Evolutionary conservation across 2,329 filamentous ascomycete genomes (phyloP), one percentile per base, ranked within the genome.

Genomic region (Raffaelea albimanens): DNA sequence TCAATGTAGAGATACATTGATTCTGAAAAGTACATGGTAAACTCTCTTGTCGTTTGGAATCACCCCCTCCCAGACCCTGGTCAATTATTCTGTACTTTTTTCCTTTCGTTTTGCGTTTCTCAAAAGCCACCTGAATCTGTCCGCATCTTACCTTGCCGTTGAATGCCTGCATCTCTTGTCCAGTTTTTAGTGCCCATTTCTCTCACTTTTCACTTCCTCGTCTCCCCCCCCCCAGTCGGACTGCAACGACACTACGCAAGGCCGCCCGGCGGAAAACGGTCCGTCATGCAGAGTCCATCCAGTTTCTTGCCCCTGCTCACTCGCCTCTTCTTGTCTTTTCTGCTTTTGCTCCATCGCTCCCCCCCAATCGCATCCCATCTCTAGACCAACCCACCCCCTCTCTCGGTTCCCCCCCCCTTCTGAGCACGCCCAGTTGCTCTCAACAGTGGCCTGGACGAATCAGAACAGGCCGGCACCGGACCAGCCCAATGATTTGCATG

Each of bases 221-320:
- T n/a, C n/a, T n/a, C n/a, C 18, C 18, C 14, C 18, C 34, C 14
- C 18, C 14, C 34, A 38, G 18, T 38, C 34, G 34, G 34, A 29
- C 7, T 38, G 34, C 34, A 45, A 10, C 22, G 40, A 40, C 46
- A 36, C 46, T 44, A 44, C 40, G 21, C 39, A 40, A 34, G 31
- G 23, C 49, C n/a, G n/a, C n/a, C 29, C 41, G 38, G 36, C 44
- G 42, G 44, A 38, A 49, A 53, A 53, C 49, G 49, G 51, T 49
- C 49, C 51, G 49, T 42, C 40, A 41, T 51, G 46, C 49, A 50
- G 46, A n/a, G n/a, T n/a, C n/a, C n/a, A n/a, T n/a, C n/a, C n/a
- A n/a, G n/a, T n/a, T n/a, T 45, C 38, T 41, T 43, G 22, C 39
- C 34, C 21, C 40, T 40, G 21, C 34, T 29, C 25, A 7, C 7